Conservation (phyloP, 2,329 filamentous ascomycete species). For the Zymoseptoria pseudotritici region DNA sequence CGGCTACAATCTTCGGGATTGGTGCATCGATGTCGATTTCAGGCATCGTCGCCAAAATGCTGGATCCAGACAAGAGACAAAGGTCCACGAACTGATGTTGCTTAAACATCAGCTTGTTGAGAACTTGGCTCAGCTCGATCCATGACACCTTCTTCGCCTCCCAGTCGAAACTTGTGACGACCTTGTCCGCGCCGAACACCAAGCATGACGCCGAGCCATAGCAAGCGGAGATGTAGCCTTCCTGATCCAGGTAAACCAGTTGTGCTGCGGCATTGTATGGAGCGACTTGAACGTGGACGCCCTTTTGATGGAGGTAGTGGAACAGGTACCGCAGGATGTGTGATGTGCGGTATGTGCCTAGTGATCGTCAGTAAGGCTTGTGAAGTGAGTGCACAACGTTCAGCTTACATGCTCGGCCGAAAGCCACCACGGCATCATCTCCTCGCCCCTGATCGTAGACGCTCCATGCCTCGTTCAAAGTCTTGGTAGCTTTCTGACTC, state of each 20-base stretch:
- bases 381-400: neutral
- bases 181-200: constrained; percentile 73
- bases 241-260: constrained; percentile 72
- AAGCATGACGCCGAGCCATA: constrained; percentile 81
- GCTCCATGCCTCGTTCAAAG: constrained; percentile 62
- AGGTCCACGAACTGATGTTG: constrained; percentile 69
- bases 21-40: constrained; percentile 50
- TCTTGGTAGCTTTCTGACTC: constrained; percentile 18
- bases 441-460: constrained; percentile 77
- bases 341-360: constrained; percentile 64
- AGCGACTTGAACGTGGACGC: constrained; percentile 70
- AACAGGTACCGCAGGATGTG: constrained; percentile 72
- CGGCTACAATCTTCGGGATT: constrained; percentile 58
- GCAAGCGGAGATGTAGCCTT: constrained; percentile 63
- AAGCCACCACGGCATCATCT: constrained; percentile 73
- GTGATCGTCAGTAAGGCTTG: constrained; percentile 12
- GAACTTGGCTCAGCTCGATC: constrained; percentile 54
- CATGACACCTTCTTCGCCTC: constrained; percentile 53
- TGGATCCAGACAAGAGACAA: constrained; percentile 52
- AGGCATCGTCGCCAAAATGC: constrained; percentile 57
- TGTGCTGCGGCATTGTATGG: constrained; percentile 79
- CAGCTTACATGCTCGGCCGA: constrained; percentile 67
- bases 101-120: constrained; percentile 58
- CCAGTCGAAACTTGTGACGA: constrained; percentile 63
- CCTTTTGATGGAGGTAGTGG: constrained; percentile 59